Conservation (phyloP, 1,284 basidiomycete species). For the Pterulicium gracile region DNA sequence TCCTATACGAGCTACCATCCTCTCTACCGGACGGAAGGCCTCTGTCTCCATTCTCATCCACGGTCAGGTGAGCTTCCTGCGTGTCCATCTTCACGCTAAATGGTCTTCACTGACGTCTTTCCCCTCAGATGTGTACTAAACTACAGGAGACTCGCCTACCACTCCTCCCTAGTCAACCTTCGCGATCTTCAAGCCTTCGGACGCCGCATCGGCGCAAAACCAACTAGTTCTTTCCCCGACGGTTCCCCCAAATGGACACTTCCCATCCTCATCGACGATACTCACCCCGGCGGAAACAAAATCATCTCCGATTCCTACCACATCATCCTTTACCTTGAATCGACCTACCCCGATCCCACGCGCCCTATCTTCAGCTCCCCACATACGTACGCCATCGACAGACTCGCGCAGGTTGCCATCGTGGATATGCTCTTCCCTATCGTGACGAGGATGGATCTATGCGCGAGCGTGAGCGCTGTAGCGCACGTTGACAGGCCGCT, state of each 20-base stretch:
- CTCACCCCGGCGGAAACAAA: not conserved
- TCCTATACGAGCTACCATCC: too few relatives aligned
- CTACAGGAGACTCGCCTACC: not conserved
- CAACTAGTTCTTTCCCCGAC: not conserved
- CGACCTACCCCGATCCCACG: too few relatives aligned
- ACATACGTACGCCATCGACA: not conserved
- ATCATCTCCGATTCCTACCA: not conserved
- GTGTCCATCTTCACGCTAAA: too few relatives aligned
- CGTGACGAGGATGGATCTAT: not conserved
- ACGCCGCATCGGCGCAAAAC: not conserved
- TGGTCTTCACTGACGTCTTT: too few relatives aligned
- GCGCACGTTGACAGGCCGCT: not conserved
- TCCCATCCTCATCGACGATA: not conserved
- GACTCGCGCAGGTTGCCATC: not conserved
- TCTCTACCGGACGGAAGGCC: too few relatives aligned
- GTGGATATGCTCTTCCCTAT: not conserved
- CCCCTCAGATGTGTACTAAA: too few relatives aligned
- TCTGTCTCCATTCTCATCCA: too few relatives aligned
- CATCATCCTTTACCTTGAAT: not conserved
- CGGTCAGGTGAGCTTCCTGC: too few relatives aligned
- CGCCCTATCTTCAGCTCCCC: not conserved
- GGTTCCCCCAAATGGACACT: not conserved
- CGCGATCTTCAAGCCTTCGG: constrained; percentile 10
- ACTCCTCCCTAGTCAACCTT: not conserved
- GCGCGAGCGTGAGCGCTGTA: not conserved